Percentiles rank a stretch among this genome's conserved stretches.
Evolutionary conservation across 441 rosid genomes (phyloP).

Genomic region (Gossypium lobatum): DNA sequence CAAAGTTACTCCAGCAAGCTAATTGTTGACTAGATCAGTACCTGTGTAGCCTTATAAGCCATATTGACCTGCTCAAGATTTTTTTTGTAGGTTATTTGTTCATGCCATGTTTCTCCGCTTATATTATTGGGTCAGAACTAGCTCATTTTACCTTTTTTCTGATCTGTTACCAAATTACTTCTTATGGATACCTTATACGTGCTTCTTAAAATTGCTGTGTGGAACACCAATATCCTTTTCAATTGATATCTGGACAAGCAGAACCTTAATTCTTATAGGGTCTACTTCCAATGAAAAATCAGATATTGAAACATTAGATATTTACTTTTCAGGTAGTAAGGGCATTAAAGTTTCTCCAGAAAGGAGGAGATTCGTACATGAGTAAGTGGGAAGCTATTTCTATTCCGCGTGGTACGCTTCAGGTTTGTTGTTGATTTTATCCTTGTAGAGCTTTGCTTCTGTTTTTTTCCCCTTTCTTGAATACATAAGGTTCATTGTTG

Average conservation of each 20-base stretch:
- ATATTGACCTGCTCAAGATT: conserved; percentile 2
- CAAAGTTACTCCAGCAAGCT: not conserved
- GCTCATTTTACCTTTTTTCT: not conserved
- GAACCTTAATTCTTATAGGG: conserved; percentile 1
- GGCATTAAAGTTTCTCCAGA: conserved; percentile 70
- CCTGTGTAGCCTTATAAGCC: not conserved
- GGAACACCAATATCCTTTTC: not conserved
- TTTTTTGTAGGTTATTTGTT: not conserved
- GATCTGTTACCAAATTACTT: not conserved
- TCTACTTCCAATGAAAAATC: conserved; percentile 2
- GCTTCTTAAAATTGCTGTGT: not conserved
- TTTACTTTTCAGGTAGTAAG: conserved; percentile 71
- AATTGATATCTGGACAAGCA: not conserved
- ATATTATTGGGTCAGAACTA: conserved; percentile 1
- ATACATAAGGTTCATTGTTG: not conserved
- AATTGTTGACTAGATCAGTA: not conserved
- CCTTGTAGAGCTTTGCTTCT: conserved; percentile 12
- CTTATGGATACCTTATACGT: not conserved
- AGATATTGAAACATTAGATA: conserved; percentile 7
- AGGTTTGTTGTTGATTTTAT: conserved; percentile 59
- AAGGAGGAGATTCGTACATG: conserved; percentile 40
- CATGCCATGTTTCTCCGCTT: conserved; percentile 1
- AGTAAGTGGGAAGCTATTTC: conserved; percentile 63
- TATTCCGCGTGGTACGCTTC: conserved; percentile 95
- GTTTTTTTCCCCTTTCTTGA: not conserved